Evolutionary conservation across 495 filamentous ascomycete species (phyloP).

Genomic region (Trichoderma orchidacearum): DNA sequence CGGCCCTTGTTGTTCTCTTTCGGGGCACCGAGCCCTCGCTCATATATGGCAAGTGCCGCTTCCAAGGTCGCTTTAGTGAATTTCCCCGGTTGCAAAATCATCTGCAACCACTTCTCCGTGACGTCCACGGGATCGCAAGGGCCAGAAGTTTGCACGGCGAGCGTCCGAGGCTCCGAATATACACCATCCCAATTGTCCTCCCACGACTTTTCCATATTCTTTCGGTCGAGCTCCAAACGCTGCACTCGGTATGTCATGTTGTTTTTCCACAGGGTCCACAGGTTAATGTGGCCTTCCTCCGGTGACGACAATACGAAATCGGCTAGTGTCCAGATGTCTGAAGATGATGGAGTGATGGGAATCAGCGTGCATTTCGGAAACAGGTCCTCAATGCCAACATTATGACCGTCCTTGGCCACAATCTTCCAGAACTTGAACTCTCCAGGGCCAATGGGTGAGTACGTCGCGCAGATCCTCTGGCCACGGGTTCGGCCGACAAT

Average conservation of each 20-base stretch:
- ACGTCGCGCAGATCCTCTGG: conserved; percentile 64
- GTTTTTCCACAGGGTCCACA: conserved; percentile 82
- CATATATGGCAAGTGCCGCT: conserved; percentile 64
- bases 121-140: conserved; percentile 50
- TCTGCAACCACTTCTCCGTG: conserved; percentile 55
- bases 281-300: conserved; percentile 34
- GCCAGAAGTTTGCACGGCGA: conserved; percentile 37
- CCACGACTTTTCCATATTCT: conserved; percentile 42
- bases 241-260: conserved; percentile 66
- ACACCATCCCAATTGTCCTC: conserved; percentile 58
- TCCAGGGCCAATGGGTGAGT: conserved; percentile 72
- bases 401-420: conserved; percentile 44
- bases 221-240: conserved; percentile 22
- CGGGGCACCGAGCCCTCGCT: conserved; percentile 37
- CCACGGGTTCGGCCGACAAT: conserved; percentile 54
- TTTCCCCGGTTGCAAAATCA: conserved; percentile 68
- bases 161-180: conserved; percentile 44
- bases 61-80: conserved; percentile 69
- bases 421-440: conserved; percentile 95
- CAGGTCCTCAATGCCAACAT: conserved; percentile 54
- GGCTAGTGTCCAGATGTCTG: conserved; percentile 74
- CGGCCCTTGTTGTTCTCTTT: conserved; percentile 29
- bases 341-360: conserved; percentile 54
- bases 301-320: conserved; percentile 56
- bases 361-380: conserved; percentile 47